Evolutionary conservation across 139 green algal species (phyloP).

Genomic region (Nannochloris sp.): DNA sequence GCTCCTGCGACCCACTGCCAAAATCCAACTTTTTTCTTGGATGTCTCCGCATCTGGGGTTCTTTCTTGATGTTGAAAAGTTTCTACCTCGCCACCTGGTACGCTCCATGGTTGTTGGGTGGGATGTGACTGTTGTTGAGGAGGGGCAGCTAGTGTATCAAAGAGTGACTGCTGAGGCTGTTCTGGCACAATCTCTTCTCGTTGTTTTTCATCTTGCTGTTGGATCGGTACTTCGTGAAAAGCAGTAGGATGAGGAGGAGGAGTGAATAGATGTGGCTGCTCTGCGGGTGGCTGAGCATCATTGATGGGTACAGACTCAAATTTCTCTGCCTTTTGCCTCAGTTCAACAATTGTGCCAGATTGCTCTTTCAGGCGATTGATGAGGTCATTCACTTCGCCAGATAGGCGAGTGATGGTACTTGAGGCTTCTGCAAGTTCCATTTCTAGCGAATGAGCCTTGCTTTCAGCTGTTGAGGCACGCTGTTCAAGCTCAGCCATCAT

Average conservation of each 20-base stretch:
- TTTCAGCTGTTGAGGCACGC: neutral
- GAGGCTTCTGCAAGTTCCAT: neutral
- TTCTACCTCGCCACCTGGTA: too few relatives aligned
- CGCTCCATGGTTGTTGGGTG: too few relatives aligned
- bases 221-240: too few relatives aligned
- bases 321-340: neutral
- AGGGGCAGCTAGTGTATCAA: too few relatives aligned
- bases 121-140: too few relatives aligned
- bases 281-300: neutral
- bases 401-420: neutral
- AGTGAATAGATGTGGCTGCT: too few relatives aligned
- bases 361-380: slow-evolving; percentile 4
- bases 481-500: neutral
- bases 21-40: neutral
- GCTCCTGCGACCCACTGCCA: slow-evolving; percentile 6
- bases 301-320: neutral
- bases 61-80: too few relatives aligned
- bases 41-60: neutral
- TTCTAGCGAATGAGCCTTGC: neutral
- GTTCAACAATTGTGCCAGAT: neutral
- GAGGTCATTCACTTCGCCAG: neutral
- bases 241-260: too few relatives aligned
- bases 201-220: too few relatives aligned
- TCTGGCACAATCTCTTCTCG: too few relatives aligned
- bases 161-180: too few relatives aligned